Base-by-base conservation (phyloP, 2,329 filamentous ascomycete genomes). In the Cytospora mali region DNA sequence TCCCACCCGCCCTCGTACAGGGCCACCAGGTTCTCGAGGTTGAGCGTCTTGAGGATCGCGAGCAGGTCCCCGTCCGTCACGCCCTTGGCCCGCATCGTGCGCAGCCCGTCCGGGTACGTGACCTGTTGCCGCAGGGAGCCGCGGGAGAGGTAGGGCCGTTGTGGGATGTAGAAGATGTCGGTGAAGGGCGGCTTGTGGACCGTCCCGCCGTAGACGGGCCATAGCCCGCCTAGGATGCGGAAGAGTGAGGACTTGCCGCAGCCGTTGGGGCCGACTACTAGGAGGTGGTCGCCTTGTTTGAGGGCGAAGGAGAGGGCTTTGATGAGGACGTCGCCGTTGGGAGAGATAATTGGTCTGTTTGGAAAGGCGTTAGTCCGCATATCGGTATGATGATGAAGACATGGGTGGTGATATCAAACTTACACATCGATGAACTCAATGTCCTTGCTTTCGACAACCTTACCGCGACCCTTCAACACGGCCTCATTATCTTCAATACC, bases 91-190 rank as follows among this genome's bases (percentile, higher is more conserved):
- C 91, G 91, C 88, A 97, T 97, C 67, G 93, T 90, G 57, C 91
- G 88, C 21, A 96, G 76, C 10, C 88, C 90, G 75, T 99, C 95
- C 0, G 95, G 95, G 76, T 99, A 99, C 64, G 95, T 97, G 69
- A 99, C 93, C 72, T 99, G 95, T 75, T 98, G 93, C 46, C 95
- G 88, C n/a, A 99, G 85, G 1, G 91, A 93, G 25, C 95, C 95
- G 58, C 92, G 88, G 16, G 91, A 95, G 1, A 99, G 84, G 73
- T 99, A 99, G 0, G 95, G 95, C 1, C 95, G 88, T 73, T 99
- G 95, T 0, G 95, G 95, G 67, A 99, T 96, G 78, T 99, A 99
- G 78, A 98, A 99, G 73, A 99, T 98, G 73, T 95, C 90, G 68
- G 91, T 88, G 71, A 94, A 95, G 1, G 91, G 88, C 1, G 95